Evolutionary conservation across 768 basidiomycete genomes (phyloP).

Genomic region (Tylopilus sp.): DNA sequence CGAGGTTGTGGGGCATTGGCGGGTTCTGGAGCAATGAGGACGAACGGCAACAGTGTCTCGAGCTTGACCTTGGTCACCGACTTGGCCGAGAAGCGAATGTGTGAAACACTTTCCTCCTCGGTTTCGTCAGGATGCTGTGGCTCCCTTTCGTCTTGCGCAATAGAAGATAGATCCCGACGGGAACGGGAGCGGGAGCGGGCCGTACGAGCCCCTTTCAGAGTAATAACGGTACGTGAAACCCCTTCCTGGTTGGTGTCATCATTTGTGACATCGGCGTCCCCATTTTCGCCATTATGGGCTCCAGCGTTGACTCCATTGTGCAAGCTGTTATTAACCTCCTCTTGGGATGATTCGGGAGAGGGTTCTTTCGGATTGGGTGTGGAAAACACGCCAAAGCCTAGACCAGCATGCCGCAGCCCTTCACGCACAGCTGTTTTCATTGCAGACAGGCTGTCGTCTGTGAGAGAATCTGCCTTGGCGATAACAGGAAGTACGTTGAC

Average conservation of each 20-base stretch:
- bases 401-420: constrained; percentile 60
- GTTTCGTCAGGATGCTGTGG: constrained; percentile 53
- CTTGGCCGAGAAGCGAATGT: constrained; percentile 73
- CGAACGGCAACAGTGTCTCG: constrained; percentile 65
- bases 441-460: constrained; percentile 67
- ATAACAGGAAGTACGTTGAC: constrained; percentile 82
- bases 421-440: constrained; percentile 72
- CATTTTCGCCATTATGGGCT: constrained; percentile 29
- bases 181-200: constrained; percentile 71
- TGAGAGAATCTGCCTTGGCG: constrained; percentile 77
- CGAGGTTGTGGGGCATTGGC: constrained; percentile 36
- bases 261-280: constrained; percentile 28
- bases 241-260: constrained; percentile 52
- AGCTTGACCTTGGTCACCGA: constrained; percentile 61
- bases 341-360: constrained; percentile 10
- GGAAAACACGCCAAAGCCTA: constrained; percentile 78
- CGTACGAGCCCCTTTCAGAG: constrained; percentile 45
- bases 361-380: constrained; percentile 32
- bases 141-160: constrained; percentile 54
- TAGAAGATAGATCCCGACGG: constrained; percentile 62
- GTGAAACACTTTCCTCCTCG: constrained; percentile 69
- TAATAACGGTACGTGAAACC: constrained; percentile 70
- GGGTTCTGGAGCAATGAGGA: constrained; percentile 71
- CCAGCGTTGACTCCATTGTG: constrained; percentile 30
- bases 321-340: constrained; percentile 13